Evolutionary conservation across 2,329 filamentous ascomycete species (phyloP).

Genomic region (Colletotrichum echinochloae): DNA sequence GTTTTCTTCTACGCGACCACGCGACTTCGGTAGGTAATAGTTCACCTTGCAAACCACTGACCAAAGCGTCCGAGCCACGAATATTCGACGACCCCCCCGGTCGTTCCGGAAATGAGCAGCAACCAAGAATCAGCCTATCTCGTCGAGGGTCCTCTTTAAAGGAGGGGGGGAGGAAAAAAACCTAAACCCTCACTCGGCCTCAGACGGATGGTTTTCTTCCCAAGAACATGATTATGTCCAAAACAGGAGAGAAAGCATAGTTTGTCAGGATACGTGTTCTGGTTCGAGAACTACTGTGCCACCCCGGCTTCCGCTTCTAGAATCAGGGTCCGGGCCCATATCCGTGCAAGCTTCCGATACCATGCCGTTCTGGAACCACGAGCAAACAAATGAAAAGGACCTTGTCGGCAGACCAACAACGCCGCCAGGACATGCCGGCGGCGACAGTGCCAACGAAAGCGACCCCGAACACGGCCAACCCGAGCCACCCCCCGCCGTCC

Average conservation of each 20-base stretch:
- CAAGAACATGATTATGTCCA: neutral
- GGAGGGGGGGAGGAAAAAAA: neutral
- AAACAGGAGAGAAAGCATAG: constrained; percentile 9
- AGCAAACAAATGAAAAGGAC: constrained; percentile 7
- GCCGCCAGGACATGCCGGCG: neutral
- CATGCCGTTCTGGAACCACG: constrained; percentile 15
- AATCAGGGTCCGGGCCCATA: neutral
- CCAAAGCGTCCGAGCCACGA: constrained; percentile 15
- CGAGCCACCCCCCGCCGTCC: neutral
- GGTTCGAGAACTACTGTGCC: constrained; percentile 7
- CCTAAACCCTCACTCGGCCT: neutral
- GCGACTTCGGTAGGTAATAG: neutral
- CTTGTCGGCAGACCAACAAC: constrained; percentile 1
- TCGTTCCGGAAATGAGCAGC: constrained; percentile 29
- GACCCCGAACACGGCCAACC: constrained; percentile 5
- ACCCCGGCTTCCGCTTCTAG: neutral
- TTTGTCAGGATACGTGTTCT: constrained; percentile 11
- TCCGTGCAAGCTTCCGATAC: neutral
- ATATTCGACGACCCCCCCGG: constrained; percentile 29
- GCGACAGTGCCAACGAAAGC: neutral
- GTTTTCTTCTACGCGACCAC: constrained; percentile 6
- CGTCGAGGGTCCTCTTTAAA: constrained; percentile 22
- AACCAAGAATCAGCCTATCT: constrained; percentile 36
- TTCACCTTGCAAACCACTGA: constrained; percentile 20
- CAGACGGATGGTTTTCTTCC: neutral